phyloP scores from a whole-genome alignment of 805 yeast species.

The Candida boleticola region DNA sequence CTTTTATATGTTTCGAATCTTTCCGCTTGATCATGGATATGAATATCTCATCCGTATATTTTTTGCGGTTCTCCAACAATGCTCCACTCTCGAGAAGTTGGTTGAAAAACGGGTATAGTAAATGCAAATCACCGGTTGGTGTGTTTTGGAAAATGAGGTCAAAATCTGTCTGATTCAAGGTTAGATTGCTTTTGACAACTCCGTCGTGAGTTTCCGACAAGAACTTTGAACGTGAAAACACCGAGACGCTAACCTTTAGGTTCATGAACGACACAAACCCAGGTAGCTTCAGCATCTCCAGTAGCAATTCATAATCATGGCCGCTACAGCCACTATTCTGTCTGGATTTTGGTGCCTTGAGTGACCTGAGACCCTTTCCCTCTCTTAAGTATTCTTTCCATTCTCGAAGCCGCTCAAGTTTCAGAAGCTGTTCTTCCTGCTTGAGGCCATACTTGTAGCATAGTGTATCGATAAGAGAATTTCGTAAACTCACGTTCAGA shows the following conservation, averaged over 20 bases:
- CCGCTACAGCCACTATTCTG: too few relatives aligned
- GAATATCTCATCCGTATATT: not conserved
- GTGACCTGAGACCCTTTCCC: too few relatives aligned
- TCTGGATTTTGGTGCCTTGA: too few relatives aligned
- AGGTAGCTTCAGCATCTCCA: not conserved
- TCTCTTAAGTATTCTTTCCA: too few relatives aligned
- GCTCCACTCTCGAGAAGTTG: too few relatives aligned
- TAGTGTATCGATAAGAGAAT: slow-evolving; percentile 18
- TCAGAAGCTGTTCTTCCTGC: slow-evolving; percentile 4
- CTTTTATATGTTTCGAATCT: not conserved
- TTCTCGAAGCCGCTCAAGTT: too few relatives aligned
- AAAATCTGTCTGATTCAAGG: not conserved
- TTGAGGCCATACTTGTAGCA: slow-evolving; percentile 12
- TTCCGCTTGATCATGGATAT: not conserved
- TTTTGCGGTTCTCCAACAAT: not conserved
- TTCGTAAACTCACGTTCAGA: slow-evolving; percentile 12
- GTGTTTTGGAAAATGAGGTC: not conserved
- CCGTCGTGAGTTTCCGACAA: not conserved
- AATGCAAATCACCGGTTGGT: not conserved
- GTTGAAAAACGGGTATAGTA: not conserved
- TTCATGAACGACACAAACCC: not conserved
- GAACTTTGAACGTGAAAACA: too few relatives aligned
- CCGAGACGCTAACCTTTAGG: not conserved
- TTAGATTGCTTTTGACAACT: too few relatives aligned
- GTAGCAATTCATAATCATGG: too few relatives aligned